Percentiles rank a stretch among this genome's conserved stretches.
These are phyloP conservation scores for Diaporthe aspalathi DNA, from an alignment of 2,329 filamentous ascomycete genomes.

Conservation along the genomic window DNA sequence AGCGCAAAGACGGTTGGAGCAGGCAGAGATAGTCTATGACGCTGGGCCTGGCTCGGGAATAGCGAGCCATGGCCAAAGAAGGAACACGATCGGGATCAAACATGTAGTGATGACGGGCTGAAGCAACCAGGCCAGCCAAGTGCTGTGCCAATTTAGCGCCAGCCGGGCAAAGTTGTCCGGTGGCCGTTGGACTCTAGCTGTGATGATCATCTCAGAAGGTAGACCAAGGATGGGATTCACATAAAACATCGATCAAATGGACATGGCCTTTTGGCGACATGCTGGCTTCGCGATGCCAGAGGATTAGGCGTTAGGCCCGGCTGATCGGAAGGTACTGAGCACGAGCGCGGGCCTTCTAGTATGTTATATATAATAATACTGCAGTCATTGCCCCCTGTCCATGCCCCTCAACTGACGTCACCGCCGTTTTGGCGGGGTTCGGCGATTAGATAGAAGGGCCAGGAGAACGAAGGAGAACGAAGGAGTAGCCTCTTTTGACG, in stretches of 20 bases:
- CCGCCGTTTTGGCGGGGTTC: slow-evolving; percentile 5
- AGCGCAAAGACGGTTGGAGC: neutral
- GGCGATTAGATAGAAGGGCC: slow-evolving; percentile 26
- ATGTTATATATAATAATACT: too few species aligned
- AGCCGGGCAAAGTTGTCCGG: slow-evolving; percentile 5
- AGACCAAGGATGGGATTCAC: neutral
- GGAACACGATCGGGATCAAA: neutral
- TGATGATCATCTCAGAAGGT: neutral
- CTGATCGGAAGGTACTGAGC: slow-evolving; percentile 11
- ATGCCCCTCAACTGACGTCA: slow-evolving; percentile 15
- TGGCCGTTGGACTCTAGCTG: neutral
- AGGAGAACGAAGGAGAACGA: neutral
- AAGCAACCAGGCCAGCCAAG: neutral
- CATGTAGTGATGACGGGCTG: slow-evolving; percentile 2
- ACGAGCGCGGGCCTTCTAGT: too few species aligned
- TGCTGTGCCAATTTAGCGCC: neutral
- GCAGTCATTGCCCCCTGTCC: slow-evolving; percentile 1
- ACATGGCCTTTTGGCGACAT: neutral
- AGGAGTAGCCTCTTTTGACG: neutral
- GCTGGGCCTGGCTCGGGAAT: neutral
- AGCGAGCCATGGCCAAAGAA: neutral
- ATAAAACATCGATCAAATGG: neutral
- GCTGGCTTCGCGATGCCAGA: too few species aligned
- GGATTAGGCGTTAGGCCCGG: too few species aligned
- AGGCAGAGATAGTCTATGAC: slow-evolving; percentile 7